phyloP scores from a whole-genome alignment of 495 filamentous ascomycete species.

The Aspergillus egyptiacus region DNA sequence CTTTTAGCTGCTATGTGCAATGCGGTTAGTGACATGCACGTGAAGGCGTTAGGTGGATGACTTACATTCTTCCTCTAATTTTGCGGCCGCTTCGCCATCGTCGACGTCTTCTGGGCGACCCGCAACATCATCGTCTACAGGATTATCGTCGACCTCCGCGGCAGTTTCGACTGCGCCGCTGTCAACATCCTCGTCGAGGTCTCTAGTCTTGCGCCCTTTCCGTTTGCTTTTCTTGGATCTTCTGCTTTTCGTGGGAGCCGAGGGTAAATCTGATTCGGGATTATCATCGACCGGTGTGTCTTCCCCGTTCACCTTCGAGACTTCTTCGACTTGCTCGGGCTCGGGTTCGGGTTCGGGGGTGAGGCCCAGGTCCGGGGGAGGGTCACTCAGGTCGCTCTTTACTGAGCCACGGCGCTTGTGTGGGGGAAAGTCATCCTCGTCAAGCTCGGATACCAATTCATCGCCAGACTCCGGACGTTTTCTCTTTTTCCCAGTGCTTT shows the following conservation, averaged over 20 bases:
- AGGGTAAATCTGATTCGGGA: conserved; percentile 32
- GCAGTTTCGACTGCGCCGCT: conserved; percentile 21
- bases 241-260: conserved; percentile 26
- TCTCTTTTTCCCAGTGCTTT: conserved; percentile 40
- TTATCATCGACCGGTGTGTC: conserved; percentile 35
- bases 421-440: conserved; percentile 40
- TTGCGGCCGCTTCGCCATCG: conserved; percentile 36
- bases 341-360: conserved; percentile 32
- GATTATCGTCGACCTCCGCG: conserved; percentile 31
- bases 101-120: conserved; percentile 39
- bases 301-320: conserved; percentile 29
- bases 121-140: conserved; percentile 41
- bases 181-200: conserved; percentile 35
- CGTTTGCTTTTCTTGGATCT: conserved; percentile 43
- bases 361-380: conserved; percentile 25
- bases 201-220: conserved; percentile 35
- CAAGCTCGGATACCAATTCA: conserved; percentile 36
- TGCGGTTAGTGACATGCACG: neutral
- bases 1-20: conserved; percentile 62
- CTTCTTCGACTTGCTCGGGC: conserved; percentile 36
- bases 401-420: conserved; percentile 43
- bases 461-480: conserved; percentile 41
- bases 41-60: neutral
- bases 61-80: conserved; percentile 67
- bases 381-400: conserved; percentile 41